Evolutionary conservation across 2,329 filamentous ascomycete species (phyloP), one percentile per base, ranked within the genome.

Genomic region (Trichoderma breve): DNA sequence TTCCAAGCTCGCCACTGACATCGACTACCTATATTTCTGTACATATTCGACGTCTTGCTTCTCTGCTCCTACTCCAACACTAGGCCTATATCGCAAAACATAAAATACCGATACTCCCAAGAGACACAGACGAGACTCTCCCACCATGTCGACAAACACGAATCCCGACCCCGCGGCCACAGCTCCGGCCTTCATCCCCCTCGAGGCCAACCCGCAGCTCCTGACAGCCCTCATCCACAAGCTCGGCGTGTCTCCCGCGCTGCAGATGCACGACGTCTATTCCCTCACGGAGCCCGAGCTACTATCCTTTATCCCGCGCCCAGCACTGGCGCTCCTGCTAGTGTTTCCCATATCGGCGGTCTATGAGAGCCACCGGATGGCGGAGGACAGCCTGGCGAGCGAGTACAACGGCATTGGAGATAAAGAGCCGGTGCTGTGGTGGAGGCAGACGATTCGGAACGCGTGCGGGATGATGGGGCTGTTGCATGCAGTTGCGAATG

Each of bases 381-480:
- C 89, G 57, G 95, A 97, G 84, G 95, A 98, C 82, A 84, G 84
- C 65, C 80, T 86, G 26, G 84, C 84, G 55, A 75, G 83, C 2
- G 88, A 90, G 51, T 97, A 97, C 83, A 79, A 81, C 0, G 92
- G 91, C 57, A 86, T 85, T 21, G 94, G 94, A 1, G 82, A 87
- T 0, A 79, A 78, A 0, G 93, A 98, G 79, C 91, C 93, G 6
- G 93, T 98, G 0, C 78, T 97, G 8, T 99, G 95, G 96, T 98
- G 95, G 86, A 92, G 90, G 76, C 95, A 98, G 84, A 98, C 95
- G 0, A 98, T 98, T 77, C 89, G 92, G 73, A 97, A 98, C 80
- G 94, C 95, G 0, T 98, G 95, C 81, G 95, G 95, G 0, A 84
- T 97, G 58, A 97, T 98, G 84, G 96, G 93, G 0, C 82, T 98